These are phyloP conservation scores for Phaffia australis DNA, from an alignment of 768 basidiomycete species.

Conservation along the genomic window DNA sequence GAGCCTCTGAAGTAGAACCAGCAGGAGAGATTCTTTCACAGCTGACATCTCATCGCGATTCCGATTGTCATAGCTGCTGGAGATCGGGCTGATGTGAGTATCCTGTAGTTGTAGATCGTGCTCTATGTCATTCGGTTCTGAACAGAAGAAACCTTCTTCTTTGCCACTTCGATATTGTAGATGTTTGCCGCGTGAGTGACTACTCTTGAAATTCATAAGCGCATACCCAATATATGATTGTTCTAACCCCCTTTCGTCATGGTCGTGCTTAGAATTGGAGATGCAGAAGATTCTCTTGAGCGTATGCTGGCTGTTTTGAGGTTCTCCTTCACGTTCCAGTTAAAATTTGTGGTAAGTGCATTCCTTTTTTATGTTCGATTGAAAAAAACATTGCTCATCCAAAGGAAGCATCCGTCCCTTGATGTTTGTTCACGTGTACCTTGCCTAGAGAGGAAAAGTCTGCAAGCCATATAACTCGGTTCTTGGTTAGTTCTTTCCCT, in stretches of 20 bases:
- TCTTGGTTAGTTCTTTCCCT: conserved; percentile 29
- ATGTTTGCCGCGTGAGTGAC: conserved; percentile 66
- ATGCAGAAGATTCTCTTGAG: conserved; percentile 81
- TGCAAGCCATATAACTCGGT: conserved; percentile 62
- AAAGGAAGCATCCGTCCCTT: not conserved
- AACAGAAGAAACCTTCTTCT: not conserved
- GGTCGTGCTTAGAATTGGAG: conserved; percentile 59
- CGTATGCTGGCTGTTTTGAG: conserved; percentile 86
- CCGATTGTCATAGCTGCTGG: conserved; percentile 10
- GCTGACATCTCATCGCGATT: conserved; percentile 50
- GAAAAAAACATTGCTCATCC: not conserved
- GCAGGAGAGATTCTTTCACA: conserved; percentile 66
- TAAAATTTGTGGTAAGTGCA: conserved; percentile 58
- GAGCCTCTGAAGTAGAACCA: not conserved
- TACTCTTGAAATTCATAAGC: not conserved
- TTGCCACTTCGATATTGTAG: not conserved
- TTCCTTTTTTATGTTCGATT: not conserved
- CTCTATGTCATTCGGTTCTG: not conserved
- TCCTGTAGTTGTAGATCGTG: not conserved
- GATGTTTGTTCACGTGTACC: not conserved
- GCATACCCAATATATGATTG: not conserved
- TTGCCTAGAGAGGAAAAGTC: conserved; percentile 65
- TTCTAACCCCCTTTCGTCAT: not conserved
- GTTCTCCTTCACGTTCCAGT: conserved; percentile 82
- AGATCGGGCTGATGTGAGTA: conserved; percentile 25